A percentile compares a stretch with the other conserved stretches of the same genome.
Evolutionary conservation across 306 rosid genomes (phyloP).

Genomic region (Nissolia schottii): DNA sequence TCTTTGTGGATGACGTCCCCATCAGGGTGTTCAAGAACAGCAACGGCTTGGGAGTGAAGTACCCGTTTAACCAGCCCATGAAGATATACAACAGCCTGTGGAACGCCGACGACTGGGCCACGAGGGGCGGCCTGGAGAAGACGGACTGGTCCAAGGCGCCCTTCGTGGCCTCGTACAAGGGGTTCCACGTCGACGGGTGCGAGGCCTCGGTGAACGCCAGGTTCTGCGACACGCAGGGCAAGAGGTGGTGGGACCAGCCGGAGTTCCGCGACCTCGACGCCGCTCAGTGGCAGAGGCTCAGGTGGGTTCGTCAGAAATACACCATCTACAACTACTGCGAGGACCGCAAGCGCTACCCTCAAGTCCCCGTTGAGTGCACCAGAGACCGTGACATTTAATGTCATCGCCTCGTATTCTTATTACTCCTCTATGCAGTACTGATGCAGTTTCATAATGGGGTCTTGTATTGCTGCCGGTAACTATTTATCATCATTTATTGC

Average conservation of each 20-base stretch:
- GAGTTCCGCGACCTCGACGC: slow-evolving; percentile 69
- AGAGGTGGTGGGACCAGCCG: slow-evolving; percentile 83
- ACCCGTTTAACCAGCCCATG: slow-evolving; percentile 91
- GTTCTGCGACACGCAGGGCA: slow-evolving; percentile 68
- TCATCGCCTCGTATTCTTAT: too few relatives aligned
- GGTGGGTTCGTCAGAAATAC: slow-evolving; percentile 63
- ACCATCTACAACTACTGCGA: slow-evolving; percentile 87
- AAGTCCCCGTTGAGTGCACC: slow-evolving; percentile 49
- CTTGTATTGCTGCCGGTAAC: background rate
- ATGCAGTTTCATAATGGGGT: background rate
- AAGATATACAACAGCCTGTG: slow-evolving; percentile 85
- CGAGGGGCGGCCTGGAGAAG: slow-evolving; percentile 82
- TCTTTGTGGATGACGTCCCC: slow-evolving; percentile 74
- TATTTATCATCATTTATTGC: slow-evolving; percentile 5
- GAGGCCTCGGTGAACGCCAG: slow-evolving; percentile 76
- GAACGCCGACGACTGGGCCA: slow-evolving; percentile 97
- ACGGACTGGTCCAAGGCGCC: slow-evolving; percentile 95
- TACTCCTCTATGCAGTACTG: background rate
- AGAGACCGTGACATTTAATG: slow-evolving; percentile 64
- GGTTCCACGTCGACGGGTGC: slow-evolving; percentile 85
- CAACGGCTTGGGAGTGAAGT: slow-evolving; percentile 65
- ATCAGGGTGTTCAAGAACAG: slow-evolving; percentile 82
- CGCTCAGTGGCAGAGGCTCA: slow-evolving; percentile 49
- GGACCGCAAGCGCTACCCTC: slow-evolving; percentile 60
- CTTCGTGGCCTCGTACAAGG: slow-evolving; percentile 62